Evolutionary conservation across 805 yeast species (phyloP), one percentile per base, ranked within the genome.

Genomic region (Isabelozyma pseudorhagii): DNA sequence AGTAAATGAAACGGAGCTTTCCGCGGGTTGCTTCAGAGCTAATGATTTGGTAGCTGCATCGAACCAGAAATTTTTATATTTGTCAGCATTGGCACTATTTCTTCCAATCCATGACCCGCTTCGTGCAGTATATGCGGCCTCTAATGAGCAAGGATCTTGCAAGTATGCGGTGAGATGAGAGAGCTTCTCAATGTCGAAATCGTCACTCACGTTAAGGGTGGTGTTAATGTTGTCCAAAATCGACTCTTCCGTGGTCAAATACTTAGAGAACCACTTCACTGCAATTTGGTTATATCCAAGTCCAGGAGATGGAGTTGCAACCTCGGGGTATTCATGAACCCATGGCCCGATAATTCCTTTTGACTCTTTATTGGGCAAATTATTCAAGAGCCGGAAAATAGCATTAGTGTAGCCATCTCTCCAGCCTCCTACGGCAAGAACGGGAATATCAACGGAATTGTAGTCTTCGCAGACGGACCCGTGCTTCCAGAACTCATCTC

Each of bases 251-350:
- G 69, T 68, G 36, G 60, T 58, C 48, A 75, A 58, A 55, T 70
- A 72, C 49, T 73, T 74, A 40, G 57, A 52, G 58, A 71, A 75
- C 80, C 79, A 75, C 21, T 61, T 55, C 38, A 71, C 54, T 1
- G 78, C 68, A 28, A 74, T 45, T 51, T 75, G 77, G 39, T 71
- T 73, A 47, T 69, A 75, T 3, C 78, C 79, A 54, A 75, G 69
- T 49, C 67, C 68, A 31, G 80, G 79, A 8, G 66, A 64, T 6
- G 79, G 79, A 34, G 69, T 72, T 1, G 79, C 79, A 61, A 75
- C 69, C 53, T 75, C 79, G 3, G 79, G 80, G 56, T 66, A 75
- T 53, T 75, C 79, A 53, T 75, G 80, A 44, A 75, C 79, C 80
- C 79, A 75, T 8, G 79, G 80, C 18, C 79, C 79, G 54, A 75